Evolutionary conservation across 805 yeast genomes (phyloP), one percentile per base, ranked within the genome.

Genomic region (Wickerhamiella australiensis): DNA sequence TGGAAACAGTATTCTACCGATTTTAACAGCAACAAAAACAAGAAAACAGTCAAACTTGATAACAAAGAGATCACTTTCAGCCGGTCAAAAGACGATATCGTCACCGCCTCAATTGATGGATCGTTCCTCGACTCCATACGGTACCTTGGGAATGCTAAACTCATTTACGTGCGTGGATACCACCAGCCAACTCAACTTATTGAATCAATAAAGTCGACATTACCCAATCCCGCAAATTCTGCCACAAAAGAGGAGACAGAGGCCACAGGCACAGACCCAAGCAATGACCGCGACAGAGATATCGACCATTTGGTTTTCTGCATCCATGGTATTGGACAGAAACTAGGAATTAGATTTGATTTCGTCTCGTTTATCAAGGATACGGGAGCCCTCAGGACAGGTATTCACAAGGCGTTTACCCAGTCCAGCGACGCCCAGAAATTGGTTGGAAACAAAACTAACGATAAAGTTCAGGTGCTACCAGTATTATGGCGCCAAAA

Each of bases 271-370:
- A 20, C 23, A 20, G 46, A 43, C 25, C 46, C 22, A 23, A 5
- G 11, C 18, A 15, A 33, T 11, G 36, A 31, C 12, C 40, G 40
- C 20, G 21, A 22, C 21, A 17, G 49, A n/a, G 43, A 36, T 13
- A 49, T 59, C 23, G 42, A 79, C 31, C 85, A 80, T 59, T 67
- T 90, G 54, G 77, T 88, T 1, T 68, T 90, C n/a, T 86, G 96
- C 60, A 76, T 90, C 25, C 98, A 90, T 67, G 98, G 98, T 0
- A 85, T 90, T 53, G 98, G 97, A 1, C 98, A 90, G 65, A 76
- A 80, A 15, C 68, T 92, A 47, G 94, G 95, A 1, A 71, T 78
- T 42, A 77, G 77, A 58, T 79, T 82, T 59, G 88, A 87, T 57
- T 79, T 82, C 47, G 81, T 90, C 22, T 85, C 85, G 64, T 92